Evolutionary conservation across 208 protist species (phyloP), one percentile per base, ranked within the genome.

Genomic region (Trypanosoma platydactyli): DNA sequence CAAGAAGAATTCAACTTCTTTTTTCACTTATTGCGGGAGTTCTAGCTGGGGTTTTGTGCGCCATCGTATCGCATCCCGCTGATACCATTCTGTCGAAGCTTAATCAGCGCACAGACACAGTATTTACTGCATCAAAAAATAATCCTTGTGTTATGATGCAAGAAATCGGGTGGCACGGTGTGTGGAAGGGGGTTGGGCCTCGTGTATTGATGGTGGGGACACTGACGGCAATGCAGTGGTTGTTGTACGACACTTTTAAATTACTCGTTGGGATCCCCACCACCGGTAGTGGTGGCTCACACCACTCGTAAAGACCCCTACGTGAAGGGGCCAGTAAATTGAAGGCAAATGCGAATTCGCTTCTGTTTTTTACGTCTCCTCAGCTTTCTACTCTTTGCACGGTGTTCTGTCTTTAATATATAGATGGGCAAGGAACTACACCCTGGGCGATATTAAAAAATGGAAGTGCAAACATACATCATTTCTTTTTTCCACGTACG

Each of bases 221-320:
- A 50, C 77, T 98, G 42, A 98, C 94, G n/a, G 91, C 91, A 45
- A 55, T 97, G 44, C 97, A 99, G 86, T 99, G 89, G 93, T 79
- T 84, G 25, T 84, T 98, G 53, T 99, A 98, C 69, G 97, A 98
- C 69, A 68, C 62, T 33, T 88, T 92, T 66, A 94, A 94, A 69
- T 77, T 92, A 18, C 63, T 73, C 53, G 67, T 83, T 7, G 89
- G 89, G 6, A 54, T 94, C 15, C 73, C 84, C 0, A 76, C 83
- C 1, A 81, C 89, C 0, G 83, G 81, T 16, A 57, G 33, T 38
- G 33, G 33, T 38, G 33, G 33, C 33, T 9, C 33, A 9, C 33
- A 38, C 33, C 33, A n/a, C n/a, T n/a, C n/a, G n/a, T n/a, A n/a
- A n/a, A n/a, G n/a, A n/a, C n/a, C n/a, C n/a, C n/a, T n/a, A n/a